Evolutionary conservation across 352 stramenopile genomes (phyloP).

Genomic region (Achlya hypogyna): DNA sequence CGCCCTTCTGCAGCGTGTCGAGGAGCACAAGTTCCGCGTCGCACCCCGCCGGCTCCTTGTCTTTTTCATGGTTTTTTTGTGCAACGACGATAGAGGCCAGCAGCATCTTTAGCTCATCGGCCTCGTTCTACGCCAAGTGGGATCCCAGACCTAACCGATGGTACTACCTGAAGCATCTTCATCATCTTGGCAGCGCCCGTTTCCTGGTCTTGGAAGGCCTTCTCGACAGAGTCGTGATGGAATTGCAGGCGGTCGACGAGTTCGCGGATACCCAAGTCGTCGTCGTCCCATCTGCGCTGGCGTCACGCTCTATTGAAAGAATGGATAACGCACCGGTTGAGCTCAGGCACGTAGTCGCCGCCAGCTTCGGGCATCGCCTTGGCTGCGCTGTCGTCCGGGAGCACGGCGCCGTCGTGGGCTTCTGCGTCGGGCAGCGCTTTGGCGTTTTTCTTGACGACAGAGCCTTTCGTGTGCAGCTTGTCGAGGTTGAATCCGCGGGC

Average conservation of each 20-base stretch:
- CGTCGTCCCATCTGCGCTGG: slow-evolving; percentile 58
- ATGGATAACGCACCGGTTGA: slow-evolving; percentile 24
- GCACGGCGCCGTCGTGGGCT: not conserved
- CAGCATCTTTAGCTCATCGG: slow-evolving; percentile 53
- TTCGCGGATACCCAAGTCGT: slow-evolving; percentile 63
- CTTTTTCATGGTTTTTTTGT: not conserved
- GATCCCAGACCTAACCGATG: not conserved
- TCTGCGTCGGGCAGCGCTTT: not conserved
- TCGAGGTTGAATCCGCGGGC: slow-evolving; percentile 42
- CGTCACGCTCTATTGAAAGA: too few species aligned
- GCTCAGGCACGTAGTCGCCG: slow-evolving; percentile 40
- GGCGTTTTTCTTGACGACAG: slow-evolving; percentile 35
- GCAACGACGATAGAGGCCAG: slow-evolving; percentile 39
- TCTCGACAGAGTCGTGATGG: slow-evolving; percentile 65
- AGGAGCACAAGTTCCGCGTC: slow-evolving; percentile 16
- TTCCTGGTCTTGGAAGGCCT: slow-evolving; percentile 66
- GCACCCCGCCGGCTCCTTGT: slow-evolving; percentile 17
- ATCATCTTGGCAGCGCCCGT: slow-evolving; percentile 48
- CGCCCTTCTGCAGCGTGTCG: slow-evolving; percentile 21
- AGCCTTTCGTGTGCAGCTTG: slow-evolving; percentile 62
- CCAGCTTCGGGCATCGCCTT: slow-evolving; percentile 17
- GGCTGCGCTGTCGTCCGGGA: slow-evolving; percentile 16
- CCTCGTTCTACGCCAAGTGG: slow-evolving; percentile 26
- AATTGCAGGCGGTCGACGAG: slow-evolving; percentile 66
- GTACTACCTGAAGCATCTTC: slow-evolving; percentile 41